These are phyloP conservation scores for Neonectria faginata DNA, from an alignment of 2,329 filamentous ascomycete genomes.

Conservation along the genomic window DNA sequence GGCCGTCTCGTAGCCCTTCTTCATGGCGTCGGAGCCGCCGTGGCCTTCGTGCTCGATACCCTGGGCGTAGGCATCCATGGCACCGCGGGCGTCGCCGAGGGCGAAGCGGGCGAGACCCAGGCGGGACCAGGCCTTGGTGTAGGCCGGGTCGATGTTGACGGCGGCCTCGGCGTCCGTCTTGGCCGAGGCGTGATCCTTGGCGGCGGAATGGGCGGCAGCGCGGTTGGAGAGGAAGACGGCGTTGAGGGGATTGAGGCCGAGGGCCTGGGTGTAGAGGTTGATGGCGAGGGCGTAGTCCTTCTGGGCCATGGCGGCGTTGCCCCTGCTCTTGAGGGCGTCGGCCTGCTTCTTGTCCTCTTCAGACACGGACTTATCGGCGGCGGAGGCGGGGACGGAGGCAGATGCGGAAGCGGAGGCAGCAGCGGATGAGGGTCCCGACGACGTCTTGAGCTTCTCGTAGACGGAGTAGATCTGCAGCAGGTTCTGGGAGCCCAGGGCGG, in stretches of 20 bases:
- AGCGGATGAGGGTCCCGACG: constrained; percentile 54
- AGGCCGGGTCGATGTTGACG: constrained; percentile 86
- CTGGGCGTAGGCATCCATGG: constrained; percentile 93
- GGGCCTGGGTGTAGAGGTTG: constrained; percentile 87
- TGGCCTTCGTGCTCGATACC: constrained; percentile 95
- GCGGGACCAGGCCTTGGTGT: constrained; percentile 97
- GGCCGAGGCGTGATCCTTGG: constrained; percentile 85
- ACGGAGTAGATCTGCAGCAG: constrained; percentile 93
- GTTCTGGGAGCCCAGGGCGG: constrained; percentile 87
- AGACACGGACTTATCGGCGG: constrained; percentile 52
- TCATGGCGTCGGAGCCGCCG: constrained; percentile 96
- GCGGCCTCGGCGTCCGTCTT: constrained; percentile 91
- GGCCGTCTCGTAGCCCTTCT: constrained; percentile 94
- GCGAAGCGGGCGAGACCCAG: constrained; percentile 93
- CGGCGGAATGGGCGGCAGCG: constrained; percentile 90
- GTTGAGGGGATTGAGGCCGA: constrained; percentile 84
- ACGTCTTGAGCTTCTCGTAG: constrained; percentile 91
- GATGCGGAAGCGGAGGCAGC: constrained; percentile 53
- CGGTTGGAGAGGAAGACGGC: constrained; percentile 98
- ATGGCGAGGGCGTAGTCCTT: constrained; percentile 91
- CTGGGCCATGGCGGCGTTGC: constrained; percentile 93
- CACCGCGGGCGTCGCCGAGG: constrained; percentile 87
- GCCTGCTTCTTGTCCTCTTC: constrained; percentile 80
- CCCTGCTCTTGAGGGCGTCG: constrained; percentile 87
- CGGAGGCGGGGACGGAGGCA: constrained; percentile 47